Base-by-base conservation (phyloP, 768 basidiomycete genomes). In the Suillus clintonianus region DNA sequence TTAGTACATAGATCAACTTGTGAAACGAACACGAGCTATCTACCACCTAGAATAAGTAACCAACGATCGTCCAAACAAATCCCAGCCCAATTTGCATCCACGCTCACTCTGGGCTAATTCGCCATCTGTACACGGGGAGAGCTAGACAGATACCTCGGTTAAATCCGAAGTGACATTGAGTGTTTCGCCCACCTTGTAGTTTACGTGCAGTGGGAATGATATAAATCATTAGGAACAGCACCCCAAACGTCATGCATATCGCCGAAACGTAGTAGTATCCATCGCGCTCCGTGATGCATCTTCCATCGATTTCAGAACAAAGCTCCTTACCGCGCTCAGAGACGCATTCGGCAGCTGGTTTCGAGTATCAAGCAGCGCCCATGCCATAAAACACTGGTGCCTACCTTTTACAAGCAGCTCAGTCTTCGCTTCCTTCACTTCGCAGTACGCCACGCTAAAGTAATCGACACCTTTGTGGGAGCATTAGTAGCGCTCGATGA, bases 191-290 rank as follows among this genome's bases (percentile, higher is more conserved):
- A 95, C 95, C 86, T 86, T 99, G 95, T 56, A 99, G 78, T 75
- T 82, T 89, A 64, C 86, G 85, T 11, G 94, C 94, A 0, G 90
- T 92, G 14, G 97, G 97, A 37, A 91, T 80, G 62, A 97, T 90
- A 72, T 89, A 96, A 45, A 81, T 78, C 45, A 95, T 70, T 43
- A 98, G 79, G 68, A 94, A 82, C 1, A 87, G 60, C 19, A 89
- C 81, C n/a, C 95, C 97, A 47, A 95, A 81, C 8, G 77, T 71
- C 67, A 97, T 80, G 78, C 95, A 97, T n/a, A 94, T 71, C 7
- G 76, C 84, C 34, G 90, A 91, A 59, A 96, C 86, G 63, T 87
- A 83, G 76, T 95, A 99, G 77, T 97, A 99, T 13, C 97, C 97
- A 76, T 99, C 97, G 27, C 84, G 84, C 75, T 92, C 87, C 1